Evolutionary conservation across 2,329 filamentous ascomycete genomes (phyloP).

Genomic region (Meredithiella fracta): DNA sequence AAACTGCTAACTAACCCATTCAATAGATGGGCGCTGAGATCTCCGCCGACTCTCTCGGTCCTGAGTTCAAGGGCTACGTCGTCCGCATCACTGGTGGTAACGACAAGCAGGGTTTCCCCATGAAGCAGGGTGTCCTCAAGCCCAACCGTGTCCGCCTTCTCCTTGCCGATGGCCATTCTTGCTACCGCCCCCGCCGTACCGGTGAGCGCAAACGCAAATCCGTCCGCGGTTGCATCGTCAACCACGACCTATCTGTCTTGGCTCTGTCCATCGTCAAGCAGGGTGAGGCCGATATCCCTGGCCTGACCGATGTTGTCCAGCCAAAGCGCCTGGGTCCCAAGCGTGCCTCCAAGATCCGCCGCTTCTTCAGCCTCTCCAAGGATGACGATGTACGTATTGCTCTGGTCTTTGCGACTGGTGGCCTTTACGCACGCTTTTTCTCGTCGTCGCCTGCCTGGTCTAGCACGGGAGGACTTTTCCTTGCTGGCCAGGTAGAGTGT

Average conservation of each 20-base stretch:
- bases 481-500: conserved; percentile 42
- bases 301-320: conserved; percentile 92
- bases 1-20: conserved; percentile 11
- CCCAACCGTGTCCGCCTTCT: conserved; percentile 96
- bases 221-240: conserved; percentile 97
- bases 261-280: conserved; percentile 96
- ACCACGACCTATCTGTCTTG: conserved; percentile 84
- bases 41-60: conserved; percentile 81
- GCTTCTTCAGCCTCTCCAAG: conserved; percentile 99
- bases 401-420: conserved; percentile 25
- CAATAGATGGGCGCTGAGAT: conserved; percentile 74
- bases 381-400: conserved; percentile 91
- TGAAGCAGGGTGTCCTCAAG: conserved; percentile 99
- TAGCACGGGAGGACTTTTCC: conserved; percentile 25
- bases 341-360: conserved; percentile 99
- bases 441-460: conserved; percentile 56
- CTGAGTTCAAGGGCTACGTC: conserved; percentile 99
- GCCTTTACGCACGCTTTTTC: conserved; percentile 22
- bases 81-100: conserved; percentile 99
- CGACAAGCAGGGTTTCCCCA: conserved; percentile 99
- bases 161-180: conserved; percentile 90
- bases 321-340: conserved; percentile 99
- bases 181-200: conserved; percentile 94
- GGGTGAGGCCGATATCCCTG: conserved; percentile 85
- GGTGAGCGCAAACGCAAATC: conserved; percentile 99